Conservation (phyloP, 345 rosid genomes). For the Noccaea caerulescens region DNA sequence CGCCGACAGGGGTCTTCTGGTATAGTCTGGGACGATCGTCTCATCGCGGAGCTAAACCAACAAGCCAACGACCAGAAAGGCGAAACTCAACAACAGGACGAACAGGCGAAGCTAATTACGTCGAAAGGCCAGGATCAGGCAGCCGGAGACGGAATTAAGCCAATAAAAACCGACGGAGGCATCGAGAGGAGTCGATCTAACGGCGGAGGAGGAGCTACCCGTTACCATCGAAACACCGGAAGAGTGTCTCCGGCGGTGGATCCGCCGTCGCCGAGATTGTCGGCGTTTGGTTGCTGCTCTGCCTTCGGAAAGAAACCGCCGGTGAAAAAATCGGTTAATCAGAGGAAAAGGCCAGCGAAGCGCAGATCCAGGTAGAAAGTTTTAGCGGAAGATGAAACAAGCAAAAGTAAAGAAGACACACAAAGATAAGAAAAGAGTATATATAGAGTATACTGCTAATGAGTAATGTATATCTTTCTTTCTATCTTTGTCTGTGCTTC, state of each 20-base stretch:
- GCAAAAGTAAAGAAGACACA: constrained; percentile 7
- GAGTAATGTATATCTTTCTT: constrained; percentile 1
- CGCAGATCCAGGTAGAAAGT: constrained; percentile 59
- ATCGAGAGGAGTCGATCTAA: constrained; percentile 74
- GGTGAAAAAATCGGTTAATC: constrained; percentile 41
- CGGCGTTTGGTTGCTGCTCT: constrained; percentile 80
- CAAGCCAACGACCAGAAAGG: constrained; percentile 38
- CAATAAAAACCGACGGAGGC: constrained; percentile 42
- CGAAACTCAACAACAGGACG: constrained; percentile 13
- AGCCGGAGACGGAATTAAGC: constrained; percentile 41
- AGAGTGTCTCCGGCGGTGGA: constrained; percentile 80
- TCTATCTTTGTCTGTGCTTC: constrained; percentile 22
- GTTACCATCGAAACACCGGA: constrained; percentile 70
- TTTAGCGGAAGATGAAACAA: not conserved
- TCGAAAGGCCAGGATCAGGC: constrained; percentile 35
- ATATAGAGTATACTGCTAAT: constrained; percentile 1
- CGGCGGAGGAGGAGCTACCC: constrained; percentile 62
- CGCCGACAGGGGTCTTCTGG: constrained; percentile 95
- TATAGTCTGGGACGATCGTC: constrained; percentile 80
- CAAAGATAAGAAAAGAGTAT: not conserved
- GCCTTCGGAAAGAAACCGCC: constrained; percentile 64
- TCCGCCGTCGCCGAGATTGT: constrained; percentile 90
- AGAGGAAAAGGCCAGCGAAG: constrained; percentile 50
- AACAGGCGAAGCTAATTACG: constrained; percentile 11
- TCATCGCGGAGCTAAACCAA: constrained; percentile 61